A percentile compares a stretch with the other conserved stretches of the same genome.
Conservation (phyloP, 257 asterid species). For the Solanum appendiculatum region DNA sequence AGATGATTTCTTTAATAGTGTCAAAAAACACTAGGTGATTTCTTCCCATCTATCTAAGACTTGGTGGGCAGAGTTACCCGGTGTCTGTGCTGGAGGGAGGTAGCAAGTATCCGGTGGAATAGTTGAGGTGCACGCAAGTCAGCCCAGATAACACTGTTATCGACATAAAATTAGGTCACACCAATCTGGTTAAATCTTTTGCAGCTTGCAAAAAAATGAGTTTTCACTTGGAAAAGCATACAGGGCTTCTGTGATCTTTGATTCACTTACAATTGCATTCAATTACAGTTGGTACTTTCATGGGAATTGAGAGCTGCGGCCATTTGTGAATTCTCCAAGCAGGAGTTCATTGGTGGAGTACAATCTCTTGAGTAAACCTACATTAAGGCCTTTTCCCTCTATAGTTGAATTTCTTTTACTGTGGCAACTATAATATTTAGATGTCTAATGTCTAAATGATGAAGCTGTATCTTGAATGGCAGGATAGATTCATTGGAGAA, state of each 20-base stretch:
- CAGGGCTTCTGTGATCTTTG: neutral
- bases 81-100: neutral
- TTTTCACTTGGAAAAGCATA: neutral
- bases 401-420: neutral
- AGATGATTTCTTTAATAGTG: neutral
- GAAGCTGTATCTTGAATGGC: slow-evolving; percentile 11
- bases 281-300: slow-evolving; percentile 40
- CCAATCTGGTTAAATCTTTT: neutral
- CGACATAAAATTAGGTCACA: neutral
- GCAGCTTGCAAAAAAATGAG: neutral
- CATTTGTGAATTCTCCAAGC: slow-evolving; percentile 94
- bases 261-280: neutral
- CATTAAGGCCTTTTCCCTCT: neutral
- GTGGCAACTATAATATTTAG: neutral
- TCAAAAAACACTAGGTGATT: neutral
- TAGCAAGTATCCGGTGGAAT: neutral
- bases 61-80: neutral
- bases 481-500: slow-evolving; percentile 93
- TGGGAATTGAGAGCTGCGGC: slow-evolving; percentile 92
- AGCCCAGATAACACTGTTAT: neutral
- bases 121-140: neutral
- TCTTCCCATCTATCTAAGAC: neutral
- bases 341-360: slow-evolving; percentile 77
- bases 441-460: neutral
- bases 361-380: slow-evolving; percentile 80